These are phyloP conservation scores for Giardia muris DNA, from an alignment of 208 protist genomes.

Conservation along the genomic window DNA sequence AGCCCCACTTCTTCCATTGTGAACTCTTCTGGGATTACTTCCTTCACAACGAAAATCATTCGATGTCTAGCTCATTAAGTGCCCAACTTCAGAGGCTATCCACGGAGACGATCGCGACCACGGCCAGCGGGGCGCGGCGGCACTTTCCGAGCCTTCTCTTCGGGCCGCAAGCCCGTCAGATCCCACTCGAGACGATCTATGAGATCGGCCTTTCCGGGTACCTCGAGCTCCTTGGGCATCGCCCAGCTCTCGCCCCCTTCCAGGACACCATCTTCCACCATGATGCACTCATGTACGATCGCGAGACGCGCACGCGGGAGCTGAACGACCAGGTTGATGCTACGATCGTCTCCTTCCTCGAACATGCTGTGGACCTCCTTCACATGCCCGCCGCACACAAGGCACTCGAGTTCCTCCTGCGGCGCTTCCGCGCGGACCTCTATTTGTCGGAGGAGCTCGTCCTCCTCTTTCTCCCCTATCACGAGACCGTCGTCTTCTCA, in stretches of 20 bases:
- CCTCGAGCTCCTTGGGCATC: neutral
- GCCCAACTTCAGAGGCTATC: neutral
- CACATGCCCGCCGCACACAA: neutral
- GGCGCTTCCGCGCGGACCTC: neutral
- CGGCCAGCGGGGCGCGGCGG: neutral
- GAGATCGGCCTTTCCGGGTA: neutral
- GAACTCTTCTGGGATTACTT: no score
- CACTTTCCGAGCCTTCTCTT: neutral
- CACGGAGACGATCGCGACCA: neutral
- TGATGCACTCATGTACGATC: neutral
- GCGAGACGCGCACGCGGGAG: neutral
- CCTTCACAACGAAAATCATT: no score
- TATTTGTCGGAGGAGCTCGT: neutral
- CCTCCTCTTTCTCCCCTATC: neutral
- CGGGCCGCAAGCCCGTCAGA: neutral
- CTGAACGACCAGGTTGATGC: neutral
- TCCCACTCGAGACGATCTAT: neutral
- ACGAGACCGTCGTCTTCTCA: neutral
- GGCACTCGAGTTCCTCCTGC: neutral
- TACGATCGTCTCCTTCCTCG: neutral
- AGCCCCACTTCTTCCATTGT: no score
- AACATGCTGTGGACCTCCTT: neutral
- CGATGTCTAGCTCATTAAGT: no score
- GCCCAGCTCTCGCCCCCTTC: neutral
- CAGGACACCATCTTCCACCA: neutral